phyloP scores from a whole-genome alignment of 2,329 filamentous ascomycete species.

The Nemania diffusa region DNA sequence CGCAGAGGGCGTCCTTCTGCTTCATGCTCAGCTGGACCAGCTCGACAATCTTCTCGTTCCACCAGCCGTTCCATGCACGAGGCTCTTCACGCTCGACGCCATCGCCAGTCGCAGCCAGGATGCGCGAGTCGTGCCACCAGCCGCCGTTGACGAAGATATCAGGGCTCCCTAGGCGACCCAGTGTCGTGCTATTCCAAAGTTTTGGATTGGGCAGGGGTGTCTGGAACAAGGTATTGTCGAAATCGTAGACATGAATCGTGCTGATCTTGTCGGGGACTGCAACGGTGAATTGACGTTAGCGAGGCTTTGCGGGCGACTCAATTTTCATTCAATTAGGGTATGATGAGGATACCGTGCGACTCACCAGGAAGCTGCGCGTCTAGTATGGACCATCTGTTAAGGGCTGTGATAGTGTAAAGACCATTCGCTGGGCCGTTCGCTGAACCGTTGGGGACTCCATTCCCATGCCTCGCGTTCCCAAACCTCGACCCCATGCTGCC shows the following conservation, averaged over 20 bases:
- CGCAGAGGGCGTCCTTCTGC: slow-evolving; percentile 84
- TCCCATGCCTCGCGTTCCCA: slow-evolving; percentile 36
- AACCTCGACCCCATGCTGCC: slow-evolving; percentile 44
- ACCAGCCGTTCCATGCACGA: slow-evolving; percentile 90
- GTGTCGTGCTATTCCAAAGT: slow-evolving; percentile 82
- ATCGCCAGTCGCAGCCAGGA: slow-evolving; percentile 86
- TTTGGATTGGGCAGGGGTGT: slow-evolving; percentile 90
- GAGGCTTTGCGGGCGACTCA: neutral
- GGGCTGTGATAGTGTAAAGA: slow-evolving; percentile 72
- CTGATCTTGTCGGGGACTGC: slow-evolving; percentile 74
- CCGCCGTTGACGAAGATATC: slow-evolving; percentile 84
- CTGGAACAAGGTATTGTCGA: slow-evolving; percentile 95
- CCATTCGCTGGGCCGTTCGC: slow-evolving; percentile 36
- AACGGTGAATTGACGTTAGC: slow-evolving; percentile 23
- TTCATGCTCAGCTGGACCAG: slow-evolving; percentile 83
- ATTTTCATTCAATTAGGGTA: neutral
- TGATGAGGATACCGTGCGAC: slow-evolving; percentile 35
- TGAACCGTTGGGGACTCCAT: slow-evolving; percentile 37
- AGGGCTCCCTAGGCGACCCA: slow-evolving; percentile 79
- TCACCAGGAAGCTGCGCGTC: slow-evolving; percentile 76
- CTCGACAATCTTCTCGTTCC: slow-evolving; percentile 90
- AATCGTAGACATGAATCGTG: slow-evolving; percentile 92
- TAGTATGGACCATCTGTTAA: slow-evolving; percentile 86
- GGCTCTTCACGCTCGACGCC: slow-evolving; percentile 84
- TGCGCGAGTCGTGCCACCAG: slow-evolving; percentile 95